Evolutionary conservation across 1,139 yeast genomes (phyloP), one percentile per base, ranked within the genome.

Genomic region (Scheffersomyces insectosa): DNA sequence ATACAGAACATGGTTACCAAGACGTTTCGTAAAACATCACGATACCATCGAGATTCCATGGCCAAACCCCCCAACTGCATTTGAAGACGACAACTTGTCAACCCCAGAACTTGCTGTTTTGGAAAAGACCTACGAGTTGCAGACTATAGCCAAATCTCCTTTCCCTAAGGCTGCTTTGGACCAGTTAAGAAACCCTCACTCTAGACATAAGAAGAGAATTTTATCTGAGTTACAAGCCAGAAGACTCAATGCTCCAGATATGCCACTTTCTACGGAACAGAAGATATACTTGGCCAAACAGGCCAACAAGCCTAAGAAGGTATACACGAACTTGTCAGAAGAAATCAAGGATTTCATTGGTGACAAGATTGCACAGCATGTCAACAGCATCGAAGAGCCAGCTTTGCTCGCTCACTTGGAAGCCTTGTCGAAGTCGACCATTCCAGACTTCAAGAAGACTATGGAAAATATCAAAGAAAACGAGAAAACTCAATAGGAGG

Each of bases 31-130:
- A 12, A 80, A 77, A 52, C 76, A 80, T 52, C 90, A 88, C 55
- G 79, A 80, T 35, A 74, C 78, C 39, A 70, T 88, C 44, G 80
- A 82, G 38, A 82, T 91, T 42, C 97, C 98, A 43, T 91, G 96
- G 95, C 98, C 98, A 36, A 78, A 81, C 51, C 96, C 96, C 2
- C 84, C 82, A 31, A 72, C 76, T 7, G 67, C 71, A n/a, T 57
- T 65, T 2, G 78, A 77, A 51, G 87, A 83, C 43, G 88, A 86
- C 41, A 65, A 65, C 11, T 67, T 81, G 44, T 70, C 78, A 3
- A 88, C 97, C 0, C 63, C 66, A 10, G 79, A 81, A 37, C 83
- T 76, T 5, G 67, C 70, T 1, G 95, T 80, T 2, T 79, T 82
- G 46, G 88, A 83, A 54, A 84, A 88, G 62, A 83, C 97, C 4